Base-by-base conservation (phyloP, 1,284 basidiomycete species). In the Austroboletus niveus region DNA sequence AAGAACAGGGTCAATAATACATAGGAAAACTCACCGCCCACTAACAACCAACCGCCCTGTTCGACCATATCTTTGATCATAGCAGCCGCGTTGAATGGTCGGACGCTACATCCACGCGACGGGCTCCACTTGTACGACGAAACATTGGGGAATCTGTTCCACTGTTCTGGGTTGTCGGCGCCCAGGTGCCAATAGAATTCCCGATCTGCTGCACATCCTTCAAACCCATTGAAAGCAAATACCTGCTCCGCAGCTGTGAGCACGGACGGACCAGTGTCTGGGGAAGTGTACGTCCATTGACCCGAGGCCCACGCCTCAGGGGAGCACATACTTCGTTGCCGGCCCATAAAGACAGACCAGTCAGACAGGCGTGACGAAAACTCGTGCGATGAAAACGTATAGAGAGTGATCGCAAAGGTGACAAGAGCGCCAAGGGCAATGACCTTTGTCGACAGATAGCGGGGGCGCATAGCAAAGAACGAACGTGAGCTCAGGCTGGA, bases 171-270 rank as follows among this genome's bases (percentile, higher is more conserved):
- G 22, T 69, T 73, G 62, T 83, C 79, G 5, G 75, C 66, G 5
- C 72, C 81, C 24, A 86, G 69, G 63, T 85, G 84, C 84, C 83
- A 85, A 51, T 68, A 69, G 53, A 76, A 76, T 62, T 86, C 84
- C 49, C 83, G 72, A 44, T 76, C 75, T 57, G 78, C 79, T 10
- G 84, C 83, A 58, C 84, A 86, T 38, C 80, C 81, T 52, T 75
- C 68, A 30, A 84, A 75, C 11, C 82, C 81, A 20, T 78, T 73
- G 57, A 83, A 78, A 3, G 58, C 60, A 40, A 81, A 65, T 14
- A 73, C 76, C 53, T 85, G 77, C 36, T 75, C 63, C 12, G 60
- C 57, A 17, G 59, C 49, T 2, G 66, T 69, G 65, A 82, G 72
- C 22, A 24, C 22, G 15, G 38, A 39, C 17, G 56, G 58, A 24